Percentiles rank a stretch among this genome's conserved stretches.
phyloP scores from a whole-genome alignment of 768 basidiomycete genomes.

The Suillus discolor region DNA sequence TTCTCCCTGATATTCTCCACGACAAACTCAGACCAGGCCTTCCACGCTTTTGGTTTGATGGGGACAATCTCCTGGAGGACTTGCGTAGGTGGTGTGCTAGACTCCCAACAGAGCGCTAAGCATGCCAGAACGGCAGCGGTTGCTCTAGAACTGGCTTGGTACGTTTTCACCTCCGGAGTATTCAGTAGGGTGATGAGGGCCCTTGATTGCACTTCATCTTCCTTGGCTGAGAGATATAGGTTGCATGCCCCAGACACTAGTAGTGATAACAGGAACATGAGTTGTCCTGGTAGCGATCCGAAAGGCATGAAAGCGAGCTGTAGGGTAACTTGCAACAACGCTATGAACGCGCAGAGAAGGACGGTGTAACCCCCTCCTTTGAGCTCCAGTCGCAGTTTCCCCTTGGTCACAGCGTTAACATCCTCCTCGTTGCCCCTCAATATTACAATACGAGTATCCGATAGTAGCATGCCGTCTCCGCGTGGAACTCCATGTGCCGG shows the following conservation, averaged over 20 bases:
- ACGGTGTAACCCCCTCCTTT: neutral
- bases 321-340: slow-evolving; percentile 23
- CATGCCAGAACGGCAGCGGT: slow-evolving; percentile 1
- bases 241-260: slow-evolving; percentile 36
- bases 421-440: slow-evolving; percentile 30
- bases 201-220: neutral
- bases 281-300: slow-evolving; percentile 33
- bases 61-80: neutral
- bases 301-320: slow-evolving; percentile 37
- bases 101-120: slow-evolving; percentile 4
- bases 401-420: slow-evolving; percentile 32
- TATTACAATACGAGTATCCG: slow-evolving; percentile 23
- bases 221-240: slow-evolving; percentile 21
- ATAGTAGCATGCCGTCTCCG: slow-evolving; percentile 32
- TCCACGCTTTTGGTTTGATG: neutral
- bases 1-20: neutral
- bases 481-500: slow-evolving; percentile 27
- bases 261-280: slow-evolving; percentile 36
- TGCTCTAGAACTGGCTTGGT: neutral
- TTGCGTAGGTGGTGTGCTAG: neutral
- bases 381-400: slow-evolving; percentile 27
- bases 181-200: slow-evolving; percentile 5
- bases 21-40: neutral
- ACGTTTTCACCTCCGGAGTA: slow-evolving; percentile 3
- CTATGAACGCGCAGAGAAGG: neutral